Conservation (phyloP, 805 yeast genomes). For the Cyberlindnera nakhonratchasimensis region DNA sequence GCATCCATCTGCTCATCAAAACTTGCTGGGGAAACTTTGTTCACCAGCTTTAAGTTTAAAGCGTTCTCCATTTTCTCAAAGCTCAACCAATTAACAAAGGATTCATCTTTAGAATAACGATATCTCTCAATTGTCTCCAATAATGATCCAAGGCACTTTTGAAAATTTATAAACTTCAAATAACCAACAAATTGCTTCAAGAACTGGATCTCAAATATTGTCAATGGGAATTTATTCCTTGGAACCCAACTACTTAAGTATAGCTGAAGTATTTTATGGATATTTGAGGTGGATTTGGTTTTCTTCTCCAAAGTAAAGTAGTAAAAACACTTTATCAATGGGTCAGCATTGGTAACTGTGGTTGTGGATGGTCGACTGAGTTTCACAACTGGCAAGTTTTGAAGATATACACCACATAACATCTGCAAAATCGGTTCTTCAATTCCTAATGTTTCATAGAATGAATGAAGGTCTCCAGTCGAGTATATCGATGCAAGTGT, state of each 20-base stretch:
- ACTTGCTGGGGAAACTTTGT: conserved; percentile 2
- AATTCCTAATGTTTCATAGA: conserved; percentile 14
- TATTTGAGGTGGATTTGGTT: conserved; percentile 30
- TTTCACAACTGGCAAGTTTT: conserved; percentile 20
- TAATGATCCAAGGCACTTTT: conserved; percentile 13
- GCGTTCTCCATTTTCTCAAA: conserved; percentile 14
- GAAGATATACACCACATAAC: conserved; percentile 22
- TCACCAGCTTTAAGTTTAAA: conserved; percentile 10
- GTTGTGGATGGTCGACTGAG: background rate
- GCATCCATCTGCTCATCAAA: conserved; percentile 5
- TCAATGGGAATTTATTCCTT: conserved; percentile 13
- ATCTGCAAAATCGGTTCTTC: conserved; percentile 22
- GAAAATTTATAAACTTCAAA: conserved; percentile 21
- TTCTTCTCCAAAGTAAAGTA: conserved; percentile 33
- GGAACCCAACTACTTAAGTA: conserved; percentile 33
- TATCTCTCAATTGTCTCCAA: conserved; percentile 17
- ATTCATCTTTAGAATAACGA: background rate
- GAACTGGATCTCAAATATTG: conserved; percentile 20
- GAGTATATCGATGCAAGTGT: conserved; percentile 16
- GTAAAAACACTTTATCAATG: conserved; percentile 33
- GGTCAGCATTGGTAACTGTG: conserved; percentile 23
- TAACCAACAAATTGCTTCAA: conserved; percentile 19
- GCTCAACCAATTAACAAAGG: conserved; percentile 18
- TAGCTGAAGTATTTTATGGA: conserved; percentile 30
- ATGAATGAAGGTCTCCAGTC: conserved; percentile 4